Evolutionary conservation across 164 flowering plant genomes (phyloP).

Genomic region (Echeveria elegans): DNA sequence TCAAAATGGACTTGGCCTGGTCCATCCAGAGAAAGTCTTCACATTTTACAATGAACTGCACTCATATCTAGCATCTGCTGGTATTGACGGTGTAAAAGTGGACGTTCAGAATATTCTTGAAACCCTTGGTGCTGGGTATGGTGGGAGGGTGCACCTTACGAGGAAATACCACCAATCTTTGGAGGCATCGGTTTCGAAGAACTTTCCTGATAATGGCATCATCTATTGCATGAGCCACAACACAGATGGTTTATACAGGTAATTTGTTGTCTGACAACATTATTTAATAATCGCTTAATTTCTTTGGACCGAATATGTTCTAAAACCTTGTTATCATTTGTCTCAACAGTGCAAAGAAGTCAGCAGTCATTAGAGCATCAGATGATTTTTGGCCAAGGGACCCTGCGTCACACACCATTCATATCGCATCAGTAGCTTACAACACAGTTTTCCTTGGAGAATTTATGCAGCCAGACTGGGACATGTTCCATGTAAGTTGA

Average conservation of each 20-base stretch:
- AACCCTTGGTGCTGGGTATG: constrained; percentile 82
- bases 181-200: constrained; percentile 64
- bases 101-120: constrained; percentile 83
- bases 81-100: constrained; percentile 83
- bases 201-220: constrained; percentile 67
- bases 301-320: not conserved
- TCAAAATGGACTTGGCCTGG: constrained; percentile 67
- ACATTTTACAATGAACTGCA: constrained; percentile 69
- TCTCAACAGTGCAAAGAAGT: constrained; percentile 38
- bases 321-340: not conserved
- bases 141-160: constrained; percentile 71
- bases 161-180: constrained; percentile 71
- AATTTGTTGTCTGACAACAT: not conserved
- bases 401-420: constrained; percentile 90
- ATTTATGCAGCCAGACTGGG: constrained; percentile 97
- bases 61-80: constrained; percentile 73
- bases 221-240: constrained; percentile 85
- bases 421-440: constrained; percentile 82
- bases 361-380: constrained; percentile 79
- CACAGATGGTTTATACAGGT: constrained; percentile 83
- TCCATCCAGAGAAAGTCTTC: constrained; percentile 64
- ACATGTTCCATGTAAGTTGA: constrained; percentile 76
- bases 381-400: constrained; percentile 83
- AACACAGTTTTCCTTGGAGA: constrained; percentile 77
- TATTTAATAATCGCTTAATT: not conserved